Evolutionary conservation across 129 eudicot genomes (phyloP), one percentile per base, ranked within the genome.

Genomic region (Flaveria linearis): DNA sequence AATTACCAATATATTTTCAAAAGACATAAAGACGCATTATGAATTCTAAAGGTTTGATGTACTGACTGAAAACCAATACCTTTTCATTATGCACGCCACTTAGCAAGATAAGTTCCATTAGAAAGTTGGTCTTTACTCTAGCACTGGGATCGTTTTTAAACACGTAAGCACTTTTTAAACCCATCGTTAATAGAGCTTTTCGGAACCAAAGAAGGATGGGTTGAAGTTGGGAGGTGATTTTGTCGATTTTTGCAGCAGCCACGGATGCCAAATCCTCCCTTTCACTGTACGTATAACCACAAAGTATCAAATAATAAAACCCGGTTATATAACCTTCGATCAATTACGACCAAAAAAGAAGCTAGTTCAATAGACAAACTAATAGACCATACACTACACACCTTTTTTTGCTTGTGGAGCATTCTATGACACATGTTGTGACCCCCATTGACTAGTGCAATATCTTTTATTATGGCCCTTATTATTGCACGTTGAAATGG

Each of bases 181-280:
- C 49, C 69, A 11, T 45, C 51, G 7, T 51, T 64, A 14, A 61
- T 9, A 16, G 60, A 74, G 23, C 14, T 7, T 33, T 46, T 2
- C 3, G 71, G 79, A 13, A 82, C 57, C 12, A 85, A 22, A 8
- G 95, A 85, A 22, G 98, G 98, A 75, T 93, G 98, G n/a, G 22
- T 69, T 75, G 72, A 72, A 90, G 81, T 60, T 90, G 86, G 3
- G 97, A 93, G 12, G 86, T 88, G 36, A 94, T 91, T 47, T 81
- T 80, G 20, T 84, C 86, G 25, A 94, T 79, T 81, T 85, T 91
- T 17, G 91, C 89, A 8, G 98, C 96, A 23, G 97, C 97, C 64
- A 84, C 90, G 3, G 90, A 87, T 75, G 84, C 97, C 26, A 94
- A 83, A 23, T 94, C 98, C 52, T 77, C 89, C 71, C 86, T 91